Evolutionary conservation across 1,284 basidiomycete species (phyloP).

Genomic region (Rhodotorula sp.): DNA sequence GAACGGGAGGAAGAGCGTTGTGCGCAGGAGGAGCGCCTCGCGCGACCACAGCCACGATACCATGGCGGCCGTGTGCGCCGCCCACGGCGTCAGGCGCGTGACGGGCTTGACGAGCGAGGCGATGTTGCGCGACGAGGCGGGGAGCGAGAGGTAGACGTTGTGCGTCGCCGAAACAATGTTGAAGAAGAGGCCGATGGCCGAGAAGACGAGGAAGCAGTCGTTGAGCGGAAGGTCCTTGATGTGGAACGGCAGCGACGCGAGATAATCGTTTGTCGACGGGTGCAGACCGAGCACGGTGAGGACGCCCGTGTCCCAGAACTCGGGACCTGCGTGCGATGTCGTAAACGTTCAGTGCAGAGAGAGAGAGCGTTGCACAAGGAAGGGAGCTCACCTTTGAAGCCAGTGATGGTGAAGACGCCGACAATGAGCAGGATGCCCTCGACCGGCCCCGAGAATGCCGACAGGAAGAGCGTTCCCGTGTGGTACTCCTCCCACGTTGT

Average conservation of each 20-base stretch:
- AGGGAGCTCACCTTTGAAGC: conserved; percentile 60
- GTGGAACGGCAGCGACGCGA: conserved; percentile 45
- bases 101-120: conserved; percentile 61
- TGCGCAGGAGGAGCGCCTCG: conserved; percentile 56
- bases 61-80: conserved; percentile 68
- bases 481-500: conserved; percentile 98
- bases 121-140: conserved; percentile 54
- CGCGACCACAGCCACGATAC: conserved; percentile 70
- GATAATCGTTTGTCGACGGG: conserved; percentile 49
- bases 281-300: conserved; percentile 64
- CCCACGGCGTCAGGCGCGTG: conserved; percentile 75
- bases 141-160: conserved; percentile 50
- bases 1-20: conserved; percentile 77
- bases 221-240: conserved; percentile 69
- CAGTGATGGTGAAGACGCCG: conserved; percentile 74
- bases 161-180: conserved; percentile 74
- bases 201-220: conserved; percentile 84
- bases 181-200: conserved; percentile 68
- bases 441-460: conserved; percentile 93
- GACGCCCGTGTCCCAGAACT: conserved; percentile 79
- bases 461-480: conserved; percentile 84
- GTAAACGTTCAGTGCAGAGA: too few relatives aligned
- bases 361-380: too few relatives aligned
- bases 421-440: conserved; percentile 92
- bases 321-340: conserved; percentile 53